Evolutionary conservation across 495 filamentous ascomycete species (phyloP), one percentile per base, ranked within the genome.

Genomic region (Penicillium cinerascens): DNA sequence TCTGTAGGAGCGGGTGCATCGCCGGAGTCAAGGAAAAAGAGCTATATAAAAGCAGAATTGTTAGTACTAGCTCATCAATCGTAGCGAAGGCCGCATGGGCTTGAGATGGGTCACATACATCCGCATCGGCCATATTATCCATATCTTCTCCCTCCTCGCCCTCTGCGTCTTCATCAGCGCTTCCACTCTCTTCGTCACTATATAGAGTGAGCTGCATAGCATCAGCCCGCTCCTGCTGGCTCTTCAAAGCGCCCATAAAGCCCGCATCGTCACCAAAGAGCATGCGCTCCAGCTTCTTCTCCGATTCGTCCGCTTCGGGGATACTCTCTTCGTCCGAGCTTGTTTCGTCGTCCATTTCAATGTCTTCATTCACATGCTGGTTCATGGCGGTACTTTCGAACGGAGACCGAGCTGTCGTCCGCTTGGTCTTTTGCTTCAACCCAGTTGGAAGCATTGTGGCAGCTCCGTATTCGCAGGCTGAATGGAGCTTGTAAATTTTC

Each of bases 211-310:
- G 68, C 48, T 64, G 67, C 62, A 69, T 63, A 22, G 54, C 54
- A 51, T 61, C 61, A 16, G 59, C 63, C 23, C 63, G 66, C 44
- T 66, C 62, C 25, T 72, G 63, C 21, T 72, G 69, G 41, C 26
- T 62, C 54, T 85, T 84, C 56, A 96, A 74, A 42, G 82, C 84
- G 38, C 82, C 78, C 41, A 82, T 81, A 65, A 96, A 96, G 23
- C 85, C 88, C n/a, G 79, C 79, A 39, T 86, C 79, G 61, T 93
- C 87, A 25, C 92, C 92, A 44, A 97, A 87, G 2, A 97, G 86
- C 52, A 95, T 76, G 52, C 81, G 79, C 71, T 96, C 91, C 15
- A 97, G 80, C 65, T 90, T 89, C 60, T 82, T 79, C 64, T 97
- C 92, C 27, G 85, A 82, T 46, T 79, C 83, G 59, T 95, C 90